Percentiles rank a stretch among this genome's conserved stretches.
Evolutionary conservation across 345 rosid genomes (phyloP).

Genomic region (Citrus sp.): DNA sequence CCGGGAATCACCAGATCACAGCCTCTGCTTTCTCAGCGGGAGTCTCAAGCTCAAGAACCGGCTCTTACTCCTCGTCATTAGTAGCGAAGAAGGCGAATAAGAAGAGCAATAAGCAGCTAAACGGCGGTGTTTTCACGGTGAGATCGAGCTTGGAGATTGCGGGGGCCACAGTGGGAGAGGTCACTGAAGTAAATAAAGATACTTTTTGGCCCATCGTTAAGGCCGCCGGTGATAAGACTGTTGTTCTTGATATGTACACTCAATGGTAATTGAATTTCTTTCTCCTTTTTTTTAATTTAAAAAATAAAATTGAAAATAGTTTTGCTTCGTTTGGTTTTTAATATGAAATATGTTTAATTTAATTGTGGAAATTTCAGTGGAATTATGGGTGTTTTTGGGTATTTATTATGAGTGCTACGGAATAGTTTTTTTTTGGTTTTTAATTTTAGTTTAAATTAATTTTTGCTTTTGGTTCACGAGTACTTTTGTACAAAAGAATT

Average conservation of each 20-base stretch:
- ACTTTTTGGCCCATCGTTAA: conserved; percentile 93
- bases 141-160: conserved; percentile 70
- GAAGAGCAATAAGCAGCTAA: background rate
- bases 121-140: conserved; percentile 22
- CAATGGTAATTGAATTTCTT: conserved; percentile 51
- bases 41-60: conserved; percentile 2
- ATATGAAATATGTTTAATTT: background rate
- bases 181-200: conserved; percentile 80
- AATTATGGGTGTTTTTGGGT: background rate
- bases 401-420: background rate
- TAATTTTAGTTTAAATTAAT: too few relatives aligned
- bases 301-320: too few relatives aligned
- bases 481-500: background rate
- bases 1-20: conserved; percentile 13
- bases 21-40: background rate
- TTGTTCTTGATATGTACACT: conserved; percentile 94
- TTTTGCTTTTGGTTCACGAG: background rate
- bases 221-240: conserved; percentile 74
- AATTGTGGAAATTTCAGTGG: background rate
- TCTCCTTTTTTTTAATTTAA: background rate
- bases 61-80: background rate
- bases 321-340: background rate
- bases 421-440: too few relatives aligned
- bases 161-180: conserved; percentile 67
- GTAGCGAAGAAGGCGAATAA: background rate